Percentiles rank a stretch among this genome's conserved stretches.
phyloP scores from a whole-genome alignment of 345 rosid species.

The Rhodomyrtus tomentosa region DNA sequence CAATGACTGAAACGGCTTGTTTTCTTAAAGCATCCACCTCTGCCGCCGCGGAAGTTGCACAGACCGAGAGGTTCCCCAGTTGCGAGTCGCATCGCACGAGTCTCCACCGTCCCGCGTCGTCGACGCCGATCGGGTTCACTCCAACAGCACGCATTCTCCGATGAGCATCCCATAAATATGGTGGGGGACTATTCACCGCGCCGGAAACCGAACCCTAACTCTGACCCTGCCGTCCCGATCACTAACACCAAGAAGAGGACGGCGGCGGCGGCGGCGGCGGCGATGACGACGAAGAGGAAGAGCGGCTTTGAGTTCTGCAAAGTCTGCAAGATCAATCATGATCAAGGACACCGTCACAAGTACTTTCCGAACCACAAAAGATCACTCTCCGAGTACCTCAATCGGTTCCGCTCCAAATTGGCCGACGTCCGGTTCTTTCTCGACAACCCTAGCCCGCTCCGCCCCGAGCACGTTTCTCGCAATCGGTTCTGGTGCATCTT shows the following conservation, averaged over 20 bases:
- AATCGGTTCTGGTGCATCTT: constrained; percentile 78
- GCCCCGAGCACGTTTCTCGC: constrained; percentile 39
- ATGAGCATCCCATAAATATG: background rate
- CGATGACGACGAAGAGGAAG: constrained; percentile 13
- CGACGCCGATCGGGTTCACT: background rate
- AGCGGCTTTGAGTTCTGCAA: constrained; percentile 60
- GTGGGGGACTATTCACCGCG: background rate
- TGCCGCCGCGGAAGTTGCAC: background rate
- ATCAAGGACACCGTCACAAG: constrained; percentile 66
- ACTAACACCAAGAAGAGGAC: background rate
- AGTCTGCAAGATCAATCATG: constrained; percentile 57
- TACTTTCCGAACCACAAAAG: constrained; percentile 63
- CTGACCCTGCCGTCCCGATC: background rate
- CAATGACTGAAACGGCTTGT: background rate
- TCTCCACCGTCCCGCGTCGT: background rate
- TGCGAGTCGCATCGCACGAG: background rate
- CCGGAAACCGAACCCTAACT: background rate
- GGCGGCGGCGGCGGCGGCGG: background rate
- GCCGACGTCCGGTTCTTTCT: constrained; percentile 54
- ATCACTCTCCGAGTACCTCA: constrained; percentile 38
- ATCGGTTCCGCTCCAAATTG: constrained; percentile 51
- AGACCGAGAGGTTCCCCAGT: background rate
- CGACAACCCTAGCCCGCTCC: constrained; percentile 44
- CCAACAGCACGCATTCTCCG: background rate
- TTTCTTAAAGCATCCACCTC: background rate